Conservation (phyloP, 805 yeast genomes). For the Monosporozyma unispora region DNA sequence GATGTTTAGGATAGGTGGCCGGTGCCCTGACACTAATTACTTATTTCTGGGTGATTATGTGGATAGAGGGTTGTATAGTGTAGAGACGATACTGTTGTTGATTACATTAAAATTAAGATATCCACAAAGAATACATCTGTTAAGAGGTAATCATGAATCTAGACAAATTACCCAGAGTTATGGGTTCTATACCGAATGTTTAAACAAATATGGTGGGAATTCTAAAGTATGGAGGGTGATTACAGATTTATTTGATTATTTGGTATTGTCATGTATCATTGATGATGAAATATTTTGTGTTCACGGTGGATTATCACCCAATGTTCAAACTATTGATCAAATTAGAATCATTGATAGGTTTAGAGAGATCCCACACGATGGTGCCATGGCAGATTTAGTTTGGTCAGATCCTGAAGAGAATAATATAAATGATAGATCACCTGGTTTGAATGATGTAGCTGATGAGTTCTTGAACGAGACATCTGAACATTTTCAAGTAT, state of each 20-base stretch:
- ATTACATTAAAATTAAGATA: constrained; percentile 78
- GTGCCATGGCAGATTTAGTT: constrained; percentile 97
- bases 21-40: constrained; percentile 88
- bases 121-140: constrained; percentile 71
- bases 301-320: constrained; percentile 95
- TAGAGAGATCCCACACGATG: constrained; percentile 95
- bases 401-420: constrained; percentile 98
- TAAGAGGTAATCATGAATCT: constrained; percentile 94
- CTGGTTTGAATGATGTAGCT: neutral
- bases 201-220: constrained; percentile 71
- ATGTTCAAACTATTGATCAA: constrained; percentile 88
- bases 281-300: constrained; percentile 88
- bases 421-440: constrained; percentile 37
- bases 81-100: constrained; percentile 82
- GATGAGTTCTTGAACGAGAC: constrained; percentile 18
- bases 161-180: constrained; percentile 95
- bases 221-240: constrained; percentile 78
- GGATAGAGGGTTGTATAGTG: constrained; percentile 87
- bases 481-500: constrained; percentile 62
- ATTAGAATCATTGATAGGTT: constrained; percentile 84
- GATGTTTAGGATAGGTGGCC: constrained; percentile 88
- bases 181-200: constrained; percentile 93
- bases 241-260: constrained; percentile 87
- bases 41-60: constrained; percentile 92
- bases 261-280: constrained; percentile 81